These are phyloP conservation scores for Daedalea quercina DNA, from an alignment of 768 basidiomycete species.

Conservation along the genomic window DNA sequence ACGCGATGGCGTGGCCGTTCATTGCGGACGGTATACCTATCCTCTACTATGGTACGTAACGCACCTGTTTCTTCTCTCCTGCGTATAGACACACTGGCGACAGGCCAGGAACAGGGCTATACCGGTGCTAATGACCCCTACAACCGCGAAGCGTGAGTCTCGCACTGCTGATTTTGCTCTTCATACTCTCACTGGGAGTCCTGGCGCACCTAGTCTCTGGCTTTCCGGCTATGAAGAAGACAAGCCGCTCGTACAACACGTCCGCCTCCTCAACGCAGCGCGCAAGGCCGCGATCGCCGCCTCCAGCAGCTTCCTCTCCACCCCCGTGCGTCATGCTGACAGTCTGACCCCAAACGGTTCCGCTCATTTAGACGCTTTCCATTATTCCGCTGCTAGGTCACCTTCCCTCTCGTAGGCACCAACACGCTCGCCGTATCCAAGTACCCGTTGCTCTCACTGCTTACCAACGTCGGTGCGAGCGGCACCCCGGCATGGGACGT, in stretches of 20 bases:
- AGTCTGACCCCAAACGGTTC: too few relatives aligned
- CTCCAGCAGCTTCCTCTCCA: constrained; percentile 36
- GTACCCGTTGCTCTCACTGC: constrained; percentile 46
- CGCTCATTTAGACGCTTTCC: not conserved
- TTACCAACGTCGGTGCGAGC: constrained; percentile 46
- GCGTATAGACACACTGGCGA: not conserved
- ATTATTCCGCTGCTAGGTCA: constrained; percentile 27
- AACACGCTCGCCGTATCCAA: constrained; percentile 45
- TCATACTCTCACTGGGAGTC: too few relatives aligned
- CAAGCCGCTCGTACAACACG: constrained; percentile 41
- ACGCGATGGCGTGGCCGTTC: constrained; percentile 45
- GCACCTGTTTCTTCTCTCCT: not conserved
- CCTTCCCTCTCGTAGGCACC: constrained; percentile 33
- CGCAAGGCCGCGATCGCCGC: constrained; percentile 38
- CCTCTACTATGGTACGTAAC: constrained; percentile 37
- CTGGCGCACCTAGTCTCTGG: constrained; percentile 42
- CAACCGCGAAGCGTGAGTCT: constrained; percentile 46
- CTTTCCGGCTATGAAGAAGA: constrained; percentile 45
- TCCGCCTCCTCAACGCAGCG: constrained; percentile 42
- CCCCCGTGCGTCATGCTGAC: constrained; percentile 38
- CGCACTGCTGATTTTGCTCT: not conserved
- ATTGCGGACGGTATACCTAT: constrained; percentile 45
- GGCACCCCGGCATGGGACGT: constrained; percentile 37
- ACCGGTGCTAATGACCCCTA: constrained; percentile 36
- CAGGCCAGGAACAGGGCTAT: constrained; percentile 46